Conservation (phyloP, 2,329 filamentous ascomycete genomes). For the Aureobasidium sp. region DNA sequence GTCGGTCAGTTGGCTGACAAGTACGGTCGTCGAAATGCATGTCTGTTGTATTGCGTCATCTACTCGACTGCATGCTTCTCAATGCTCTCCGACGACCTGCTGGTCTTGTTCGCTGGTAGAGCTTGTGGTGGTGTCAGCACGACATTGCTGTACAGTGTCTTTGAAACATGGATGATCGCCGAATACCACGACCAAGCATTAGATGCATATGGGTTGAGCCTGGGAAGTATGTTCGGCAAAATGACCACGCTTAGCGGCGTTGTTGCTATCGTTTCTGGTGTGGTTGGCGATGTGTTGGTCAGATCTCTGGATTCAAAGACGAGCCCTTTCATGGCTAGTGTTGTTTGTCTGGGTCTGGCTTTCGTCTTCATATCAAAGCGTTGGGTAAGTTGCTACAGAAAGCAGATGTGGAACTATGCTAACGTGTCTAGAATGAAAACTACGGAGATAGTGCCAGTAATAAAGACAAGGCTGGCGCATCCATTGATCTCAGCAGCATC, state of each 20-base stretch:
- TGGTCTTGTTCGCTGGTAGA: conserved; percentile 44
- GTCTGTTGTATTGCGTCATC: conserved; percentile 45
- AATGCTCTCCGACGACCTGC: conserved; percentile 39
- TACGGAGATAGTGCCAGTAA: conserved; percentile 30
- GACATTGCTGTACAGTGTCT: conserved; percentile 49
- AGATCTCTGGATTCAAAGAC: conserved; percentile 38
- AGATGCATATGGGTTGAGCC: conserved; percentile 33
- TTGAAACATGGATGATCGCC: conserved; percentile 54
- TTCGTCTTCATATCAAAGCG: conserved; percentile 38
- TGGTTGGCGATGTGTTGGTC: conserved; percentile 46
- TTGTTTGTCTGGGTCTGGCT: conserved; percentile 36
- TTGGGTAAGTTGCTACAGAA: conserved; percentile 36
- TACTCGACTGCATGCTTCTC: conserved; percentile 47
- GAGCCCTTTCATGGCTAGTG: conserved; percentile 43
- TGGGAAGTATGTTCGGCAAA: conserved; percentile 45
- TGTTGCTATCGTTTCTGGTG: conserved; percentile 46
- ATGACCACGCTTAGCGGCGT: conserved; percentile 47
- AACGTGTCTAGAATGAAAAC: conserved; percentile 38
- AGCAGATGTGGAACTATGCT: background rate
- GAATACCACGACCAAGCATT: conserved; percentile 44
- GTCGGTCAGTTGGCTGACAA: conserved; percentile 41
- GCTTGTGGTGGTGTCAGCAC: conserved; percentile 47
- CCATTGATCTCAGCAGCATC: background rate
- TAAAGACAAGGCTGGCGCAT: conserved; percentile 3
- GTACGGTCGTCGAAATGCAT: conserved; percentile 44